Conservation (phyloP, 2,329 filamentous ascomycete genomes). For the Ophiostoma australiae region DNA sequence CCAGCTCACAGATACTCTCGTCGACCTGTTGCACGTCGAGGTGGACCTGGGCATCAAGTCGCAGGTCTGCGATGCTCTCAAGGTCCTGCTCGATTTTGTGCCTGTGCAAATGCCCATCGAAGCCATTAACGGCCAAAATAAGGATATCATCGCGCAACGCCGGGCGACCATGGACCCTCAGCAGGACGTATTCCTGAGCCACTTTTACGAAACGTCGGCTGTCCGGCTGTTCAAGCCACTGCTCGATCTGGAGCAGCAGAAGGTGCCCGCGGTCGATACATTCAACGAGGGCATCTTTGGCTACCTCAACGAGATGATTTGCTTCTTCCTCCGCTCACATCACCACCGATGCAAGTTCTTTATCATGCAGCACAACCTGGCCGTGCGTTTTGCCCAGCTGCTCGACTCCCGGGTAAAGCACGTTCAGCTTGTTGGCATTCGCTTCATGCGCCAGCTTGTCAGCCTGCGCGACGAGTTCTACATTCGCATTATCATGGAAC, state of each 20-base stretch:
- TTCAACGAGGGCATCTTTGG: conserved; percentile 86
- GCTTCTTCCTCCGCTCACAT: conserved; percentile 90
- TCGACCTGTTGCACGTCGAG: conserved; percentile 85
- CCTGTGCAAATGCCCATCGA: conserved; percentile 43
- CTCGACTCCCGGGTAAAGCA: conserved; percentile 84
- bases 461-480: conserved; percentile 88
- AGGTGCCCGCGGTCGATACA: conserved; percentile 66
- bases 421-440: conserved; percentile 81
- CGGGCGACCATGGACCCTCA: conserved; percentile 59
- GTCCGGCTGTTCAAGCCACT: conserved; percentile 81
- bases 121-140: conserved; percentile 43
- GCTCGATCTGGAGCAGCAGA: conserved; percentile 67
- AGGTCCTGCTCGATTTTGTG: conserved; percentile 79
- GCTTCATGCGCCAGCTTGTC: conserved; percentile 86
- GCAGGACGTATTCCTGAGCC: conserved; percentile 77
- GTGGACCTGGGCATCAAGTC: conserved; percentile 91
- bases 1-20: conserved; percentile 84
- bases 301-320: conserved; percentile 87
- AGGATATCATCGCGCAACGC: conserved; percentile 28
- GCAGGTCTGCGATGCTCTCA: conserved; percentile 91
- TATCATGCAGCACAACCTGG: conserved; percentile 72
- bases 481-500: conserved; percentile 74
- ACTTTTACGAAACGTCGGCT: conserved; percentile 86
- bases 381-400: conserved; percentile 74
- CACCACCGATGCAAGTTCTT: conserved; percentile 82